A percentile compares a stretch with the other conserved stretches of the same genome.
Conservation (phyloP, 768 basidiomycete genomes). For the Mycena amicta region DNA sequence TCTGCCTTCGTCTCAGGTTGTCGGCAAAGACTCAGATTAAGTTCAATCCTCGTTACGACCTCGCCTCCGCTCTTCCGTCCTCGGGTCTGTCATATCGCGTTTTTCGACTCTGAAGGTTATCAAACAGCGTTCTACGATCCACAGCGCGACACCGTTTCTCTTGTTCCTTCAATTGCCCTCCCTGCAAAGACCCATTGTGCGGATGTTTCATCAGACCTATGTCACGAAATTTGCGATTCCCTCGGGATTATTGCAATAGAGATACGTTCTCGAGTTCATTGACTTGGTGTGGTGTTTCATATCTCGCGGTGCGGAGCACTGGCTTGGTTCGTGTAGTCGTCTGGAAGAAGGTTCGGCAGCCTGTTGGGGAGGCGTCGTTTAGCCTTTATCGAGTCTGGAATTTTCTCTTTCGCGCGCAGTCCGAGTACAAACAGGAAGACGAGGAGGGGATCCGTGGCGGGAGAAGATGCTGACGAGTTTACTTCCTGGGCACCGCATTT, state of each 20-base stretch:
- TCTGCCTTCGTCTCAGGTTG: not conserved
- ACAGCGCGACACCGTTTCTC: not conserved
- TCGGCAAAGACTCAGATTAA: not conserved
- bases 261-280: not conserved
- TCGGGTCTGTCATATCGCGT: not conserved
- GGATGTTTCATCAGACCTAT: not conserved
- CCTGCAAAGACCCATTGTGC: not conserved
- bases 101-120: not conserved
- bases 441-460: not conserved
- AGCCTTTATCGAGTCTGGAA: not conserved
- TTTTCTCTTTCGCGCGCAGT: not conserved
- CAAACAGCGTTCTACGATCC: not conserved
- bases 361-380: not conserved
- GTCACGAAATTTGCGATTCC: not conserved
- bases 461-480: not conserved
- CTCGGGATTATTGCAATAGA: not conserved
- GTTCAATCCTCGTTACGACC: not conserved
- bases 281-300: not conserved
- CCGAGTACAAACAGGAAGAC: not conserved
- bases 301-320: not conserved
- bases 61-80: not conserved
- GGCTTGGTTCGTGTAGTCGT: not conserved
- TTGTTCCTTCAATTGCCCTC: not conserved
- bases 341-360: conserved; percentile 1
- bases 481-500: too few relatives aligned